phyloP scores from a whole-genome alignment of 1,284 basidiomycete genomes.

The Sanguinoderma infundibulare region DNA sequence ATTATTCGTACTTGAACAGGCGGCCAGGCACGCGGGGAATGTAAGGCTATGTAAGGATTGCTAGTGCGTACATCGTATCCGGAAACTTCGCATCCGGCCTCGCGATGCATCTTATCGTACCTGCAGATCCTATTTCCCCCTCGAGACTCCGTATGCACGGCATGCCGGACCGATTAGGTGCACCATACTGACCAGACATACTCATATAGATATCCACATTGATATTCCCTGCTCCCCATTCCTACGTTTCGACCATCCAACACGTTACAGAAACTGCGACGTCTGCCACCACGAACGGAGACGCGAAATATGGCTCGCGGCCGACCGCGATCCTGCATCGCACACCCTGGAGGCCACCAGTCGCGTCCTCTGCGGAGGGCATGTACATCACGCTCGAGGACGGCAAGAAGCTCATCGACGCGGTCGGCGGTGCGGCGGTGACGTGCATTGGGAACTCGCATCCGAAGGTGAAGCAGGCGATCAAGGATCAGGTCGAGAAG shows the following conservation, averaged over 20 bases:
- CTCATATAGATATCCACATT: too few species aligned
- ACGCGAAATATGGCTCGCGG: constrained; percentile 21
- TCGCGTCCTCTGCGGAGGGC: constrained; percentile 70
- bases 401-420: constrained; percentile 72
- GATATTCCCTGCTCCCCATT: not conserved
- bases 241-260: not conserved
- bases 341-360: constrained; percentile 71
- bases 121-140: too few species aligned
- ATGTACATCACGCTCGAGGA: constrained; percentile 71
- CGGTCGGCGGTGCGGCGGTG: constrained; percentile 85
- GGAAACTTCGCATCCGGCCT: too few species aligned
- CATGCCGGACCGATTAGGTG: too few species aligned
- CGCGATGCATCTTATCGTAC: too few species aligned
- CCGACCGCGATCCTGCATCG: constrained; percentile 39
- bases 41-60: too few species aligned
- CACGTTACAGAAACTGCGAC: not conserved
- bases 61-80: too few species aligned
- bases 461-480: constrained; percentile 68
- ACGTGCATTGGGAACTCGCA: constrained; percentile 78
- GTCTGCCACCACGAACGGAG: constrained; percentile 14
- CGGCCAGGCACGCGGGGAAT: too few species aligned
- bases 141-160: too few species aligned
- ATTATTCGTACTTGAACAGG: too few species aligned
- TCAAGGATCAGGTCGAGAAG: constrained; percentile 79
- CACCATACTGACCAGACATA: too few species aligned